Conservation (phyloP, 345 rosid species). For the Rhizophora mangle region DNA sequence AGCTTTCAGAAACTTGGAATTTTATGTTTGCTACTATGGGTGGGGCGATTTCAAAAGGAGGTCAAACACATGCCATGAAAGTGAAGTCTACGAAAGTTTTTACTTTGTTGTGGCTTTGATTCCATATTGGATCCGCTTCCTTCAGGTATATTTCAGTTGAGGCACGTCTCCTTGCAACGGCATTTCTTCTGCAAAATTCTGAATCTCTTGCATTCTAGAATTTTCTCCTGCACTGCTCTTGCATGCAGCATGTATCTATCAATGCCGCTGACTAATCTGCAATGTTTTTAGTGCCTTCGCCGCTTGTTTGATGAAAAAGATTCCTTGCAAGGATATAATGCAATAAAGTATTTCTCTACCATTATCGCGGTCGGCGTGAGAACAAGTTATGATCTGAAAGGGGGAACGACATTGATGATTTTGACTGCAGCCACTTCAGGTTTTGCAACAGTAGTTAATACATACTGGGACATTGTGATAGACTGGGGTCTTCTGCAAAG, state of each 20-base stretch:
- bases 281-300: conserved; percentile 47
- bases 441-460: conserved; percentile 45
- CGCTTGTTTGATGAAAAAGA: conserved; percentile 60
- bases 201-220: no score
- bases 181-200: not conserved
- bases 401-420: conserved; percentile 36
- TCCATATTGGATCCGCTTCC: conserved; percentile 70
- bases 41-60: conserved; percentile 57
- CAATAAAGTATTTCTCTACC: conserved; percentile 55
- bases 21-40: conserved; percentile 61
- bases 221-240: not conserved
- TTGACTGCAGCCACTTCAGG: conserved; percentile 49
- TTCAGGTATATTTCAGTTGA: conserved; percentile 46
- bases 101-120: conserved; percentile 50
- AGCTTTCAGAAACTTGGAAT: conserved; percentile 50
- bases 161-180: not conserved
- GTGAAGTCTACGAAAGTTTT: conserved; percentile 40
- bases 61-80: conserved; percentile 43
- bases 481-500: conserved; percentile 77
- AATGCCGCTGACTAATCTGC: not conserved
- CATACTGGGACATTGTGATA: conserved; percentile 68
- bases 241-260: not conserved
- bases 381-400: conserved; percentile 34
- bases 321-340: conserved; percentile 38
- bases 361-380: conserved; percentile 53